These are phyloP conservation scores for Sparassis latifolia DNA, from an alignment of 1,284 basidiomycete genomes.

Conservation along the genomic window DNA sequence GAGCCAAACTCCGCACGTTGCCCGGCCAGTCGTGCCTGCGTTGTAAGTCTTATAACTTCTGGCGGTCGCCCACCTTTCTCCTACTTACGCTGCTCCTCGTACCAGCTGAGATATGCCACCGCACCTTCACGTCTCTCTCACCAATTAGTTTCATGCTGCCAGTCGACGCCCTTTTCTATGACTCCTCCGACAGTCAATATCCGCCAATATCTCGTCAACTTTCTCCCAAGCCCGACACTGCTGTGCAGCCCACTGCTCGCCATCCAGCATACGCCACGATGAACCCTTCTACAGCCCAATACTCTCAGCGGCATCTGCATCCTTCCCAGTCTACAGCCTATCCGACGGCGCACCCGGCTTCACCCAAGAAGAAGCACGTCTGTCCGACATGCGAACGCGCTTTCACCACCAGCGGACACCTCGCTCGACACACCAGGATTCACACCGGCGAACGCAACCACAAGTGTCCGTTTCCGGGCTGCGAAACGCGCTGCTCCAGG, in stretches of 20 bases:
- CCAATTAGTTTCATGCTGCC: neutral
- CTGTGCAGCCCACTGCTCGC: neutral
- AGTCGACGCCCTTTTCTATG: neutral
- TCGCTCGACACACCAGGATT: slow-evolving; percentile 73
- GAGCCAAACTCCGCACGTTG: too few relatives aligned
- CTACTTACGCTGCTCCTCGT: too few relatives aligned
- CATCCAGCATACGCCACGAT: neutral
- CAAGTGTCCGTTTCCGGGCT: slow-evolving; percentile 78
- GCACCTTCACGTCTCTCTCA: neutral
- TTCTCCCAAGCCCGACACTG: neutral
- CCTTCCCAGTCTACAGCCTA: slow-evolving; percentile 9
- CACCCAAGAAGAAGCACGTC: slow-evolving; percentile 35
- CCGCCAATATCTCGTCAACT: neutral
- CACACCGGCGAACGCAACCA: slow-evolving; percentile 81
- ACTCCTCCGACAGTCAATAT: neutral
- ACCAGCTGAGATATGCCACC: too few relatives aligned
- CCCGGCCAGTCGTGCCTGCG: too few relatives aligned
- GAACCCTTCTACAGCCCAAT: neutral
- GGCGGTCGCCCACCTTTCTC: too few relatives aligned
- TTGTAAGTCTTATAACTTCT: too few relatives aligned
- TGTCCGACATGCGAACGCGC: slow-evolving; percentile 43
- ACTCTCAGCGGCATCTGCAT: slow-evolving; percentile 3
- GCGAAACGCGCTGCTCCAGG: slow-evolving; percentile 72
- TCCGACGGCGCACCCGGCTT: slow-evolving; percentile 1
- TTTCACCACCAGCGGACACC: slow-evolving; percentile 81